Evolutionary conservation across 768 basidiomycete species (phyloP).

Genomic region (Cytidiella melzeri): DNA sequence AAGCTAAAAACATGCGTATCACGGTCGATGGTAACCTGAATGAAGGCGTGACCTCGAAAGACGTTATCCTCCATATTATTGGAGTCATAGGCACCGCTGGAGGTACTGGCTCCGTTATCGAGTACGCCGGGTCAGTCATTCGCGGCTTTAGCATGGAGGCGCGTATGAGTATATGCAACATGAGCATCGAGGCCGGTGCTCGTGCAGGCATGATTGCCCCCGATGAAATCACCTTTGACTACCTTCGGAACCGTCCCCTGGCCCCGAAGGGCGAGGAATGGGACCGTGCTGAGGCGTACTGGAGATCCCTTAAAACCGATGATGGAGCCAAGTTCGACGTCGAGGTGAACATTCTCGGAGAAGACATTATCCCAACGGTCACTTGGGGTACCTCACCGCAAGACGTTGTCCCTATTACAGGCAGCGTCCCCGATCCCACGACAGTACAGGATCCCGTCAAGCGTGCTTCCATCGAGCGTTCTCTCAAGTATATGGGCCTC

Average conservation of each 20-base stretch:
- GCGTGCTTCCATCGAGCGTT: constrained; percentile 41
- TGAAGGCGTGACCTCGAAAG: constrained; percentile 56
- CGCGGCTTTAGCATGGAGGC: constrained; percentile 57
- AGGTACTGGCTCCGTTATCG: constrained; percentile 59
- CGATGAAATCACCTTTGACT: constrained; percentile 55
- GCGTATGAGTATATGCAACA: constrained; percentile 57
- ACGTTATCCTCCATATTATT: constrained; percentile 61
- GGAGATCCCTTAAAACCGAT: constrained; percentile 49
- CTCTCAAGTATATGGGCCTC: constrained; percentile 60
- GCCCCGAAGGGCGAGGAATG: constrained; percentile 53
- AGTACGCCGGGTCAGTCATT: constrained; percentile 53
- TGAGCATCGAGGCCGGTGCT: constrained; percentile 64
- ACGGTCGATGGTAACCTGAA: constrained; percentile 49
- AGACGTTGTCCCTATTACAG: constrained; percentile 54
- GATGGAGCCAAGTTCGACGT: constrained; percentile 54
- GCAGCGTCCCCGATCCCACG: constrained; percentile 48
- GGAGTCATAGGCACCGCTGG: constrained; percentile 61
- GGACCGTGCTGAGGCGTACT: constrained; percentile 55
- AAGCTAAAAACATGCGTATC: constrained; percentile 63
- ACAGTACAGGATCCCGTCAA: constrained; percentile 38
- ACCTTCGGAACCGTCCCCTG: constrained; percentile 54
- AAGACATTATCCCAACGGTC: constrained; percentile 58
- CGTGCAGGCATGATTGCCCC: constrained; percentile 64
- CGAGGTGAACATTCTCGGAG: constrained; percentile 49
- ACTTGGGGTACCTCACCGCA: constrained; percentile 66